phyloP scores from a whole-genome alignment of 768 basidiomycete species.

The Tulasnella calospora region DNA sequence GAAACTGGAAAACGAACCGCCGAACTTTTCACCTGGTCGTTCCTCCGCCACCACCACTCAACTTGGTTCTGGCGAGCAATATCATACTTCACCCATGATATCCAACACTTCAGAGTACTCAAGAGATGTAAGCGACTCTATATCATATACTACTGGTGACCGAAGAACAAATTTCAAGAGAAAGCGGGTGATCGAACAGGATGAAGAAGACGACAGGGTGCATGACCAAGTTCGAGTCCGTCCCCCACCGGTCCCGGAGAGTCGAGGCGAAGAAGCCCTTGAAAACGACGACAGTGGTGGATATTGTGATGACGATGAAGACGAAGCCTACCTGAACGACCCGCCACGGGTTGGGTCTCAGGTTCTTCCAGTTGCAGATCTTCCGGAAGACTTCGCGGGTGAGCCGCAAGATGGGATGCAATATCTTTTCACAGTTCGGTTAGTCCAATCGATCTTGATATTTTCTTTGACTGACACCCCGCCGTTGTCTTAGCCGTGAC shows the following conservation, averaged over 20 bases:
- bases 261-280: not conserved
- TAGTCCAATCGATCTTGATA: not conserved
- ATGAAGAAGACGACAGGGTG: not conserved
- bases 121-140: not conserved
- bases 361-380: conserved; percentile 28
- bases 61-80: not conserved
- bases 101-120: not conserved
- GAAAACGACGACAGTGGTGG: not conserved
- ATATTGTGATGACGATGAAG: not conserved
- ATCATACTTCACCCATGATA: not conserved
- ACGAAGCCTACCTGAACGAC: not conserved
- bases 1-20: not conserved
- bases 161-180: not conserved
- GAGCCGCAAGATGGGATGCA: conserved; percentile 25
- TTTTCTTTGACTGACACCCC: not conserved
- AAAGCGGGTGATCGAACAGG: not conserved
- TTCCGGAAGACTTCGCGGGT: conserved; percentile 24
- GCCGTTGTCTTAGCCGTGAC: conserved; percentile 2
- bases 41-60: not conserved
- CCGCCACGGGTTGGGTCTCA: conserved; percentile 17
- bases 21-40: conserved; percentile 1
- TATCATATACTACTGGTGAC: not conserved
- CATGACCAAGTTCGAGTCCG: not conserved
- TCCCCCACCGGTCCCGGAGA: not conserved
- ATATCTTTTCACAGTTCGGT: conserved; percentile 28